Evolutionary conservation across 768 basidiomycete species (phyloP), one percentile per base, ranked within the genome.

Genomic region (Tephrocybe sp.): DNA sequence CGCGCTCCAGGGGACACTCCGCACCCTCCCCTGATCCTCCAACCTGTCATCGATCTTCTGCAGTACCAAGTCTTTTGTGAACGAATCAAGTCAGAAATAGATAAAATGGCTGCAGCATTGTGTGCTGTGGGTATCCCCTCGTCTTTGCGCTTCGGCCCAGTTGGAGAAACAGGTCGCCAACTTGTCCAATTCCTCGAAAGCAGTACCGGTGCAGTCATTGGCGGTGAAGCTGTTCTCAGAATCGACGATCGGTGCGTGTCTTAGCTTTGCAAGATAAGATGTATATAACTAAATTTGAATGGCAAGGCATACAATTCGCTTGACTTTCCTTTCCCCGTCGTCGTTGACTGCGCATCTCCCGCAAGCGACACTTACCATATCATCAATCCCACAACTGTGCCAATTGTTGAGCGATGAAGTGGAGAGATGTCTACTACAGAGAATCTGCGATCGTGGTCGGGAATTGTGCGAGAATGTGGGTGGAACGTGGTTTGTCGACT

Each of bases 351-450:
- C 85, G 0, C 87, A 91, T 62, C 77, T 92, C 18, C 78, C 89
- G 5, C 89, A 90, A 67, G 88, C 89, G 12, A 92, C 87, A 1
- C 66, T 92, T 15, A 61, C 77, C 1, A 81, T 92, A 12, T 79
- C 84, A 3, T 89, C 89, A 2, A 78, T 93, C 19, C 82, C 87
- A 5, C 88, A 92, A 60, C 73, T 95, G 28, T 72, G 74, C 21
- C 84, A 91, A 51, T 70, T 95, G 21, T 75, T 95, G 9, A 73
- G 75, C 19, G 87, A 92, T 55, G 93, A 95, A 64, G 79, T 89
- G 19, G 86, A 87, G 61, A 75, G 77, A 28, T 85, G 84, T 57
- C 66, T 93, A 11, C 72, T 93, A 24, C 71, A 78, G 27, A 70
- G 83, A 52, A 84, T 92, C 47, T 86, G 87, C 56, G 83, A 82